Evolutionary conservation across 2,329 filamentous ascomycete genomes (phyloP).

Genomic region (Fusarium denticulatum): DNA sequence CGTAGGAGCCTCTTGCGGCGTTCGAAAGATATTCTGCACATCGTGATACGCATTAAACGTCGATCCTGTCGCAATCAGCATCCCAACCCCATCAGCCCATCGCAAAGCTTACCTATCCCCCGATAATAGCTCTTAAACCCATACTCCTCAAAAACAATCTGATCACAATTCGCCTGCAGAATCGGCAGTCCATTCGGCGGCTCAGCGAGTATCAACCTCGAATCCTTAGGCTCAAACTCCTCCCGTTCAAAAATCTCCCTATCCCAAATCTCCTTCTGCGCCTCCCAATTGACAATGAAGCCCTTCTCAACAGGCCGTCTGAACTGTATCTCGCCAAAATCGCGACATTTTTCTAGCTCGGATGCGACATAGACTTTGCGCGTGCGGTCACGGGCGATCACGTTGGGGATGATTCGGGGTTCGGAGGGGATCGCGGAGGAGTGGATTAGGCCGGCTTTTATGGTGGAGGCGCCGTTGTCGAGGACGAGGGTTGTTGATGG

Average conservation of each 20-base stretch:
- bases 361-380: slow-evolving; percentile 82
- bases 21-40: slow-evolving; percentile 73
- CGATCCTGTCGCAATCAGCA: slow-evolving; percentile 61
- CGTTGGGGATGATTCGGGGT: slow-evolving; percentile 86
- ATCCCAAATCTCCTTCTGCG: slow-evolving; percentile 95
- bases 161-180: slow-evolving; percentile 89
- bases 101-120: slow-evolving; percentile 66
- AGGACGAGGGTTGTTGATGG: slow-evolving; percentile 80
- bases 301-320: slow-evolving; percentile 92
- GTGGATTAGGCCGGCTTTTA: slow-evolving; percentile 86
- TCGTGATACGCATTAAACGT: slow-evolving; percentile 86
- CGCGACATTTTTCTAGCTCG: slow-evolving; percentile 80
- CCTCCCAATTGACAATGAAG: slow-evolving; percentile 96
- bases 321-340: slow-evolving; percentile 90
- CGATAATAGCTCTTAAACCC: slow-evolving; percentile 89
- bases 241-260: slow-evolving; percentile 80
- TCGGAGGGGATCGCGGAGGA: slow-evolving; percentile 56
- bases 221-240: slow-evolving; percentile 75
- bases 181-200: slow-evolving; percentile 83
- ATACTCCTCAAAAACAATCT: slow-evolving; percentile 98
- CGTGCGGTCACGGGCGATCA: slow-evolving; percentile 83
- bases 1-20: slow-evolving; percentile 58
- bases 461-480: slow-evolving; percentile 90
- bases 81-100: background rate
- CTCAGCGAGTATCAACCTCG: slow-evolving; percentile 86